These are phyloP conservation scores for Phylloporus arenicola DNA, from an alignment of 768 basidiomycete species.

Conservation along the genomic window DNA sequence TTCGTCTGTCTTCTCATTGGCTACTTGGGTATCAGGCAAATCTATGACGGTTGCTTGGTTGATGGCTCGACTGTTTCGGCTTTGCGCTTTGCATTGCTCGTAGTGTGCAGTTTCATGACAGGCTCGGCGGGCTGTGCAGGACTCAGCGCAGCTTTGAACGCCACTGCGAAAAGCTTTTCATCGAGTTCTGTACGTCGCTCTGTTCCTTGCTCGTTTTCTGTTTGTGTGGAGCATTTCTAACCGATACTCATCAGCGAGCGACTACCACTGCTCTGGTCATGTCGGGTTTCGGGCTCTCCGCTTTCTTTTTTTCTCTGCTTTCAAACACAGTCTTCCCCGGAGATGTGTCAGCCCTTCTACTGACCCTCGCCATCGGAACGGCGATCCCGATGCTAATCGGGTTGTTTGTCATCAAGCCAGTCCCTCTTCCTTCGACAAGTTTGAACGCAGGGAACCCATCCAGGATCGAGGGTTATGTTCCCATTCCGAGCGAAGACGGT, in stretches of 20 bases:
- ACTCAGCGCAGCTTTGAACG: slow-evolving; percentile 61
- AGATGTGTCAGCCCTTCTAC: slow-evolving; percentile 70
- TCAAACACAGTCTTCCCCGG: slow-evolving; percentile 70
- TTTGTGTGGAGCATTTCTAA: background rate
- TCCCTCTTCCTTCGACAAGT: slow-evolving; percentile 49
- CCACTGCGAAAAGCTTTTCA: slow-evolving; percentile 82
- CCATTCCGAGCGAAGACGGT: slow-evolving; percentile 13
- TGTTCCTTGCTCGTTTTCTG: background rate
- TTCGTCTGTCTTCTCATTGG: slow-evolving; percentile 61
- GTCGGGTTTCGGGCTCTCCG: slow-evolving; percentile 89
- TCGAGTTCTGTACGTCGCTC: slow-evolving; percentile 52
- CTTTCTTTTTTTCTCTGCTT: slow-evolving; percentile 81
- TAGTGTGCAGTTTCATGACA: slow-evolving; percentile 62
- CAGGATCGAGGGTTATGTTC: slow-evolving; percentile 15
- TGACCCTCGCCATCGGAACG: slow-evolving; percentile 73
- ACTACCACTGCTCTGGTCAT: slow-evolving; percentile 72
- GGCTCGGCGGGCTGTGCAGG: slow-evolving; percentile 77
- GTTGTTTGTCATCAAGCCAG: slow-evolving; percentile 59
- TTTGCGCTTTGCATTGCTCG: slow-evolving; percentile 46
- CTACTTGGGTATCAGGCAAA: slow-evolving; percentile 66
- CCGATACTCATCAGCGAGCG: slow-evolving; percentile 47
- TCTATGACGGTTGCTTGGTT: slow-evolving; percentile 54
- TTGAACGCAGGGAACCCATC: background rate
- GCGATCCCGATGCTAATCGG: slow-evolving; percentile 77
- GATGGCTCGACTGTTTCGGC: slow-evolving; percentile 34